phyloP scores from a whole-genome alignment of 352 stramenopile species.

The Pythium periplocum region DNA sequence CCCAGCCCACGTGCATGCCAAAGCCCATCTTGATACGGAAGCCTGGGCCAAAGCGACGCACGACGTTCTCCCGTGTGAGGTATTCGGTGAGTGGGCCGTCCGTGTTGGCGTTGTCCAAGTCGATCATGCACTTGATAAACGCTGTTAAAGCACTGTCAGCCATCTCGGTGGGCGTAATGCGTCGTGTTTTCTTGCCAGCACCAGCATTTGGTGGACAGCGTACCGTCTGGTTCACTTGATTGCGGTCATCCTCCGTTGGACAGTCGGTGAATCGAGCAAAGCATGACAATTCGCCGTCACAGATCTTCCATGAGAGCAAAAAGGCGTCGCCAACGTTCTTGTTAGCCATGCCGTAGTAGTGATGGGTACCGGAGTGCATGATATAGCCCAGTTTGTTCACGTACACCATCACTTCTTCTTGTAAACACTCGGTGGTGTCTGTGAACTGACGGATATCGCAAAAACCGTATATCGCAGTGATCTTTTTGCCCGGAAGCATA shows the following conservation, averaged over 20 bases:
- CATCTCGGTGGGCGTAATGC: conserved; percentile 85
- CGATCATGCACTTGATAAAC: conserved; percentile 95
- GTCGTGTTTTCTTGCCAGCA: conserved; percentile 52
- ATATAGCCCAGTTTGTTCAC: conserved; percentile 90
- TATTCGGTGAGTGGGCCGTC: conserved; percentile 71
- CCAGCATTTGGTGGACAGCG: conserved; percentile 64
- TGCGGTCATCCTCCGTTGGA: conserved; percentile 63
- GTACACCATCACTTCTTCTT: conserved; percentile 91
- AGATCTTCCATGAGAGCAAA: conserved; percentile 93
- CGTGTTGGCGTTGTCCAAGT: conserved; percentile 80
- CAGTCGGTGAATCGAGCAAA: conserved; percentile 81
- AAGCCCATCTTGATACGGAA: conserved; percentile 93
- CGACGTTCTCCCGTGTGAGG: conserved; percentile 54
- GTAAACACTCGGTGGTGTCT: conserved; percentile 86
- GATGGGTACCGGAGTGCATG: conserved; percentile 81
- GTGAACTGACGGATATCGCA: conserved; percentile 94
- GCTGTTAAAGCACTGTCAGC: conserved; percentile 91
- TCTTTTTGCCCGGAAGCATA: conserved; percentile 88
- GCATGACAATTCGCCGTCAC: conserved; percentile 68
- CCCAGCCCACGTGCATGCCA: conserved; percentile 95
- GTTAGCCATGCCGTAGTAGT: conserved; percentile 87
- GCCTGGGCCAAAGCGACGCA: conserved; percentile 73
- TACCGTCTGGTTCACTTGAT: conserved; percentile 67
- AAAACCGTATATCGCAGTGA: conserved; percentile 93
- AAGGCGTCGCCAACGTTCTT: conserved; percentile 92